These are phyloP conservation scores for Gynochthodes officinalis DNA, from an alignment of 257 asterid species.

Conservation along the genomic window DNA sequence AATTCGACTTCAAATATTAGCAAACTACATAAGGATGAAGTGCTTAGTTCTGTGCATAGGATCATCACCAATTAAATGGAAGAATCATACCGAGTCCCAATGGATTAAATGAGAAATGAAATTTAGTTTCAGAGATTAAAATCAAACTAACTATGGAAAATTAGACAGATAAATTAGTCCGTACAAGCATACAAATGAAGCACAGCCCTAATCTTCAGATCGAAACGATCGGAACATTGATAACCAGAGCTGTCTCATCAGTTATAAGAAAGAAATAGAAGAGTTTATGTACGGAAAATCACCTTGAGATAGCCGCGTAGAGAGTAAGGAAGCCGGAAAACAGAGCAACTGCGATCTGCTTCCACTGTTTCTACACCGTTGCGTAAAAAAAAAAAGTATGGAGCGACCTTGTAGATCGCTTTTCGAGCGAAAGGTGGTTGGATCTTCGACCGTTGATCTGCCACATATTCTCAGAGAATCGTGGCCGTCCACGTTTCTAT, in stretches of 20 bases:
- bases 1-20: neutral
- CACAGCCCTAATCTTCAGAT: slow-evolving; percentile 20
- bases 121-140: neutral
- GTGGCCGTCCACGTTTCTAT: slow-evolving; percentile 30
- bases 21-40: no score
- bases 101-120: neutral
- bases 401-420: slow-evolving; percentile 24
- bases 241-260: neutral
- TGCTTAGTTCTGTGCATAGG: no score
- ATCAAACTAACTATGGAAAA: neutral
- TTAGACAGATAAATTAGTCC: neutral
- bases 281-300: neutral
- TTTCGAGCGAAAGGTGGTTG: slow-evolving; percentile 23
- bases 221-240: neutral
- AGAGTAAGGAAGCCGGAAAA: slow-evolving; percentile 12
- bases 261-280: slow-evolving; percentile 2
- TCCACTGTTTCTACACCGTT: slow-evolving; percentile 5
- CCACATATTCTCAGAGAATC: slow-evolving; percentile 30
- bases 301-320: slow-evolving; percentile 24
- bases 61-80: neutral
- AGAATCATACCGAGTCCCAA: neutral
- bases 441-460: slow-evolving; percentile 41
- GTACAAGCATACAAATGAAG: neutral
- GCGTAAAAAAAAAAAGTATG: neutral
- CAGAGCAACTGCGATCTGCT: slow-evolving; percentile 16